Evolutionary conservation across 2,329 filamentous ascomycete species (phyloP).

Genomic region (Daldinia sp.): DNA sequence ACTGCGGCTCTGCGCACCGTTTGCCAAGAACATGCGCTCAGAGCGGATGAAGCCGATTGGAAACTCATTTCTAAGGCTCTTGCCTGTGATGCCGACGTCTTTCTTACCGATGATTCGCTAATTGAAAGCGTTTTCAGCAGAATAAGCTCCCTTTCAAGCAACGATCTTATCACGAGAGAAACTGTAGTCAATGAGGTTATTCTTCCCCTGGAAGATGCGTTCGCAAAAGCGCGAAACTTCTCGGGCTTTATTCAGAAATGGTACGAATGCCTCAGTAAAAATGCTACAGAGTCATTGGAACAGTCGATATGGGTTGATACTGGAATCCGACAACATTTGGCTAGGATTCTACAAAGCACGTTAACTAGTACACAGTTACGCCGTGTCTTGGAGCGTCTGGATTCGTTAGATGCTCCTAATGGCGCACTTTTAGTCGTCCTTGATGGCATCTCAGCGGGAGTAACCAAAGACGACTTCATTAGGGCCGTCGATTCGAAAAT

Average conservation of each 20-base stretch:
- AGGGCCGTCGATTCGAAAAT: conserved; percentile 45
- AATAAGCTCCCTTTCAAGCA: conserved; percentile 41
- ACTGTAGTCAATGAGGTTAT: conserved; percentile 47
- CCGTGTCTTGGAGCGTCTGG: conserved; percentile 49
- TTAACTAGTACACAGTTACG: conserved; percentile 50
- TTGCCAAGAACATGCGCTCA: conserved; percentile 42
- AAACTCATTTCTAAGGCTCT: conserved; percentile 53
- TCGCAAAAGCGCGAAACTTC: conserved; percentile 51
- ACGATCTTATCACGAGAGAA: conserved; percentile 37
- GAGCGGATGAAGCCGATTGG: conserved; percentile 48
- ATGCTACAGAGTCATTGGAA: conserved; percentile 19
- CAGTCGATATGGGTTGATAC: conserved; percentile 43
- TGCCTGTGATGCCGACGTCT: conserved; percentile 55
- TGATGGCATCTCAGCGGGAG: conserved; percentile 50
- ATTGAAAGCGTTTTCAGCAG: conserved; percentile 45
- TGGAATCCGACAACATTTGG: conserved; percentile 40
- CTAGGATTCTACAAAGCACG: conserved; percentile 47
- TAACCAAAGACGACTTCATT: conserved; percentile 47
- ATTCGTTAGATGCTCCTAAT: conserved; percentile 35
- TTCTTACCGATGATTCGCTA: conserved; percentile 49
- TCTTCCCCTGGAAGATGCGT: conserved; percentile 53
- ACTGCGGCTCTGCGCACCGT: conserved; percentile 47
- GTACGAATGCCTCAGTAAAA: conserved; percentile 44
- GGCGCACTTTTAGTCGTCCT: conserved; percentile 49
- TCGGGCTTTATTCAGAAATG: conserved; percentile 51